A percentile compares a stretch with the other conserved stretches of the same genome.
phyloP scores from a whole-genome alignment of 768 basidiomycete genomes.

The Rhodotorula graminis region DNA sequence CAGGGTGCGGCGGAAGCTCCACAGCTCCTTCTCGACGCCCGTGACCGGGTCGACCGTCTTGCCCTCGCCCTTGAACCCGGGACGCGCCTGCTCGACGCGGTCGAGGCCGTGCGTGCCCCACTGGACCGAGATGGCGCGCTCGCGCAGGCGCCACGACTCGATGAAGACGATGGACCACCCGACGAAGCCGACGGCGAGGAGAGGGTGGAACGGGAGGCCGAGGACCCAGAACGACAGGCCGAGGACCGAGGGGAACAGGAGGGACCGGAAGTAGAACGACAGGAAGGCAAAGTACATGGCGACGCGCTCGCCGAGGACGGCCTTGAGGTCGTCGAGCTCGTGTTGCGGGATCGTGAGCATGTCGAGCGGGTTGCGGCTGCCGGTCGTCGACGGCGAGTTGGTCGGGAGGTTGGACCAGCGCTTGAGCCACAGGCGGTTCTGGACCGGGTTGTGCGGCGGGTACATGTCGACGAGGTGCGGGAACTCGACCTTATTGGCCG shows the following conservation, averaged over 20 bases:
- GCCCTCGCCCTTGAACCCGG: conserved; percentile 53
- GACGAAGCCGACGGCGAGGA: conserved; percentile 70
- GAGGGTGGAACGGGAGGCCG: conserved; percentile 65
- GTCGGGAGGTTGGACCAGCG: conserved; percentile 54
- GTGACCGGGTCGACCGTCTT: conserved; percentile 41
- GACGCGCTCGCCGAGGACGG: conserved; percentile 77
- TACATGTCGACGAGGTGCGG: conserved; percentile 73
- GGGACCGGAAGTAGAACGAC: conserved; percentile 65
- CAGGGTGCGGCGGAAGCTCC: conserved; percentile 71
- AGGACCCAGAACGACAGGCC: conserved; percentile 68
- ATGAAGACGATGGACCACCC: conserved; percentile 81
- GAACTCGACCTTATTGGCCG: conserved; percentile 54
- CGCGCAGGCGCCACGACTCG: conserved; percentile 85
- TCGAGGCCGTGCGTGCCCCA: conserved; percentile 76
- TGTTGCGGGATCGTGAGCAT: conserved; percentile 50
- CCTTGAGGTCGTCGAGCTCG: conserved; percentile 64
- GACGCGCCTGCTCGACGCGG: conserved; percentile 62
- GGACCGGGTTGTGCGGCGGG: conserved; percentile 69
- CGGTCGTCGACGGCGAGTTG: not conserved
- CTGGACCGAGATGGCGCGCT: conserved; percentile 72
- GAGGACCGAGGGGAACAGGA: conserved; percentile 67
- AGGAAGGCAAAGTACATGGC: conserved; percentile 57
- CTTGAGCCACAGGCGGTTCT: conserved; percentile 73
- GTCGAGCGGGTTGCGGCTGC: conserved; percentile 56
- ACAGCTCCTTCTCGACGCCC: conserved; percentile 40